Percentiles rank a stretch among this genome's conserved stretches.
phyloP scores from a whole-genome alignment of 129 eudicot species.

The Escallonia herrerae region DNA sequence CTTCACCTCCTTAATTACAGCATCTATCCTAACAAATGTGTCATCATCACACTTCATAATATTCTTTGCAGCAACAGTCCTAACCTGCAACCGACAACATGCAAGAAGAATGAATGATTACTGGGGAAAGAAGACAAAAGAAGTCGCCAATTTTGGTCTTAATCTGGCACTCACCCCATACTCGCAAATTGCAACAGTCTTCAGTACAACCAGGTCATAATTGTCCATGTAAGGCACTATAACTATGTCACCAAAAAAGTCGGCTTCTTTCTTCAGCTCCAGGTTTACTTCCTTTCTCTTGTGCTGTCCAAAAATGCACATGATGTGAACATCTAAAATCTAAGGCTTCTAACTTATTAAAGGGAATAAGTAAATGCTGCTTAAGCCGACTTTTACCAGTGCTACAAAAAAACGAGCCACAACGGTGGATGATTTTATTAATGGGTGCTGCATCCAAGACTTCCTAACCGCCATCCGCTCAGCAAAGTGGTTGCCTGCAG shows the following conservation, averaged over 20 bases:
- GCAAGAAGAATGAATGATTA: background rate
- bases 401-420: slow-evolving; percentile 97
- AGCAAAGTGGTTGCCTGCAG: slow-evolving; percentile 92
- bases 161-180: slow-evolving; percentile 59
- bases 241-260: slow-evolving; percentile 80
- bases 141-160: background rate
- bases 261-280: slow-evolving; percentile 84
- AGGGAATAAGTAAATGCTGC: background rate
- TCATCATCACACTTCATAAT: slow-evolving; percentile 97
- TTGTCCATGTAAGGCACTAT: slow-evolving; percentile 90
- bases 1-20: slow-evolving; percentile 51
- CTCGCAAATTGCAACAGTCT: slow-evolving; percentile 87
- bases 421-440: slow-evolving; percentile 56
- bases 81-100: slow-evolving; percentile 43
- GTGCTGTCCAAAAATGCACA: slow-evolving; percentile 37
- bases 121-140: too few relatives aligned
- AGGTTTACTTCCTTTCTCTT: slow-evolving; percentile 67
- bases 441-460: slow-evolving; percentile 90
- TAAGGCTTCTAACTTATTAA: too few relatives aligned
- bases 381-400: slow-evolving; percentile 34
- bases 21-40: slow-evolving; percentile 75
- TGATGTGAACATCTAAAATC: too few relatives aligned
- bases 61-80: slow-evolving; percentile 58
- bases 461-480: slow-evolving; percentile 98
- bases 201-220: slow-evolving; percentile 87